phyloP scores from a whole-genome alignment of 2,329 filamentous ascomycete species.

The Colletotrichum sp. region DNA sequence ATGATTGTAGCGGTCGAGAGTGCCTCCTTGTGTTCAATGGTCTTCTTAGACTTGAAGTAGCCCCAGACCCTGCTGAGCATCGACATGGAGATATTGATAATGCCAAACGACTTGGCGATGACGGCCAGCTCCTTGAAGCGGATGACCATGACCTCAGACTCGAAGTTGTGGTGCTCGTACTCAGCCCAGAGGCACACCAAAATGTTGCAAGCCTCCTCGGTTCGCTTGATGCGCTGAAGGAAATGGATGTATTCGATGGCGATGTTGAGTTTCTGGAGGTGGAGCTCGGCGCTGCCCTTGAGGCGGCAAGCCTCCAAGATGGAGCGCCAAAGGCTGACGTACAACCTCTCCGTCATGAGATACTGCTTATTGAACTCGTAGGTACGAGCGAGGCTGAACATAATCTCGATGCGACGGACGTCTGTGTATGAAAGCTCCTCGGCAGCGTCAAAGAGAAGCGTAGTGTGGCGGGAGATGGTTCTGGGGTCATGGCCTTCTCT shows the following conservation, averaged over 20 bases:
- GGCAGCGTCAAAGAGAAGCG: conserved; percentile 37
- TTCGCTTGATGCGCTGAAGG: conserved; percentile 32
- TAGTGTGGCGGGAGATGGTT: background rate
- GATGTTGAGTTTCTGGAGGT: conserved; percentile 41
- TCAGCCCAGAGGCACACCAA: conserved; percentile 45
- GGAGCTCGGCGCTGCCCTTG: conserved; percentile 34
- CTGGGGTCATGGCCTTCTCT: conserved; percentile 21
- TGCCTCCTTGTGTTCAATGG: conserved; percentile 35
- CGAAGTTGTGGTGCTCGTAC: conserved; percentile 39
- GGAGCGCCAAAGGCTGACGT: conserved; percentile 43
- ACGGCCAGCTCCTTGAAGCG: conserved; percentile 39
- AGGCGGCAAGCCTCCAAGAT: conserved; percentile 35
- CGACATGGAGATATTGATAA: conserved; percentile 35
- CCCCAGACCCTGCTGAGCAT: conserved; percentile 42
- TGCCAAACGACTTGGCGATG: conserved; percentile 35
- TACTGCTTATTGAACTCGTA: conserved; percentile 37
- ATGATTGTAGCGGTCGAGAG: conserved; percentile 37
- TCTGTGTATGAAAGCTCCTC: conserved; percentile 38
- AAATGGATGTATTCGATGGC: conserved; percentile 41
- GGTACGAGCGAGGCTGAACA: conserved; percentile 36
- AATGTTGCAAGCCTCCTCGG: conserved; percentile 41
- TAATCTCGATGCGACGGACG: conserved; percentile 35
- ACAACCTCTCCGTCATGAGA: conserved; percentile 41
- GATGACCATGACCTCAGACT: conserved; percentile 35
- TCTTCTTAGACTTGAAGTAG: conserved; percentile 40